Conservation (phyloP, 2,329 filamentous ascomycete genomes). For the Clathrospora elynae region DNA sequence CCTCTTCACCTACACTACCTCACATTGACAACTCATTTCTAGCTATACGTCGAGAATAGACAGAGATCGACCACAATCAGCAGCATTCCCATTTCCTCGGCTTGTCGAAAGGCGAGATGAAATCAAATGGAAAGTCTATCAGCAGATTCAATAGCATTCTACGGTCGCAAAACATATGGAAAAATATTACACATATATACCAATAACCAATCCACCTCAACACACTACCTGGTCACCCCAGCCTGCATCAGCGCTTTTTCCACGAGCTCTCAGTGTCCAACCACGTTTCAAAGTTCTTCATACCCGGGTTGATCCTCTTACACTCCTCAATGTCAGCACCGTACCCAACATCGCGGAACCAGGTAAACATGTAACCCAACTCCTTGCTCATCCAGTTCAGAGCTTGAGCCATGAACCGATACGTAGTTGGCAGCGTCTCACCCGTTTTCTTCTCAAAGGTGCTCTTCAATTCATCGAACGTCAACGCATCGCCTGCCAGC, state of each 20-base stretch:
- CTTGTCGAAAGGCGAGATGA: too few relatives aligned
- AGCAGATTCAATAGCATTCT: too few relatives aligned
- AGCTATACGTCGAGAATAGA: too few relatives aligned
- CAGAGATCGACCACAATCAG: too few relatives aligned
- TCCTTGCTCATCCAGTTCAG: constrained; percentile 46
- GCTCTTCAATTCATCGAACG: constrained; percentile 45
- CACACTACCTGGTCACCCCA: too few relatives aligned
- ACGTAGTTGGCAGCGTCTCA: constrained; percentile 49
- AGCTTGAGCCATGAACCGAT: constrained; percentile 37
- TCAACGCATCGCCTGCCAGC: constrained; percentile 58
- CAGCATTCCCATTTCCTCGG: too few relatives aligned
- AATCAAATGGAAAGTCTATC: too few relatives aligned
- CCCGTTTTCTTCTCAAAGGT: constrained; percentile 54
- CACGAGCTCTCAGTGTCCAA: constrained; percentile 50
- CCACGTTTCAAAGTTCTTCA: constrained; percentile 55
- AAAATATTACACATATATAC: too few relatives aligned
- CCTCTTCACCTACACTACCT: too few relatives aligned
- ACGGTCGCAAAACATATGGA: too few relatives aligned
- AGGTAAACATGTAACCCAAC: constrained; percentile 53
- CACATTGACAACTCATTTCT: too few relatives aligned
- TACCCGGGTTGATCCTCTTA: constrained; percentile 48
- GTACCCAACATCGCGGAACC: constrained; percentile 54
- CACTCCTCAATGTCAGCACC: constrained; percentile 50
- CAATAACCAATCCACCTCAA: too few relatives aligned
- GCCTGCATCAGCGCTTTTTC: constrained; percentile 4